Base-by-base conservation (phyloP, 2,329 filamentous ascomycete genomes). In the Alternaria arborescens region DNA sequence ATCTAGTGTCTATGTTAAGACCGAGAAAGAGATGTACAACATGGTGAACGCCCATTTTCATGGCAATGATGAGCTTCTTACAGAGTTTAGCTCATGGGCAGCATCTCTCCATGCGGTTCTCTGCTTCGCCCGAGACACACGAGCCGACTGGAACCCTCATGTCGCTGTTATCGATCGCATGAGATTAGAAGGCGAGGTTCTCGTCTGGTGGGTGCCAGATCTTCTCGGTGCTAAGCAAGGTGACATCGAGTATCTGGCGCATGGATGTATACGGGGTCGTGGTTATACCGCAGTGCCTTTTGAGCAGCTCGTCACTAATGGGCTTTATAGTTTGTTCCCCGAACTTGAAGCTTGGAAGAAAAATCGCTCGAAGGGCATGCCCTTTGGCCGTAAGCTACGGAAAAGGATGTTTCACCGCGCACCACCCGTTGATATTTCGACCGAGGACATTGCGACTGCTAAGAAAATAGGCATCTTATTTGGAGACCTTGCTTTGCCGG, bases 61-160 rank as follows among this genome's bases (percentile, higher is more conserved):
- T 4, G 24, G 1, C 8, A 18, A n/a, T 5, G n/a, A 10, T 11
- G 8, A 16, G 5, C 16, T 36, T 5, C 10, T 28, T 5, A 54
- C 30, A 20, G 30, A 30, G 16, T 38, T 54, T 16, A 54, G 52
- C 32, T 54, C 41, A 2, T 54, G 30, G 41, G 30, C 20, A 2
- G 41, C 41, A 4, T 54, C 41, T 12, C 52, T 46, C 10, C 52
- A 54, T 18, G 7, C 18, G 12, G 41, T 54, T 12, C 30, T 54
- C 6, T 54, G 14, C 40, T 38, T 11, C 6, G 41, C 41, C 30
- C 14, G 11, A 3, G 14, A n/a, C 11, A 38, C 22, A 20, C 3
- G 2, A 8, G 6, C n/a, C 8, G 28, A 26, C 4, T n/a, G 8
- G 3, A 18, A 38, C 3, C 8, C 8, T 18, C 41, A 54, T 11